Conservation (phyloP, 495 filamentous ascomycete genomes). For the Aspergillus taichungensis region DNA sequence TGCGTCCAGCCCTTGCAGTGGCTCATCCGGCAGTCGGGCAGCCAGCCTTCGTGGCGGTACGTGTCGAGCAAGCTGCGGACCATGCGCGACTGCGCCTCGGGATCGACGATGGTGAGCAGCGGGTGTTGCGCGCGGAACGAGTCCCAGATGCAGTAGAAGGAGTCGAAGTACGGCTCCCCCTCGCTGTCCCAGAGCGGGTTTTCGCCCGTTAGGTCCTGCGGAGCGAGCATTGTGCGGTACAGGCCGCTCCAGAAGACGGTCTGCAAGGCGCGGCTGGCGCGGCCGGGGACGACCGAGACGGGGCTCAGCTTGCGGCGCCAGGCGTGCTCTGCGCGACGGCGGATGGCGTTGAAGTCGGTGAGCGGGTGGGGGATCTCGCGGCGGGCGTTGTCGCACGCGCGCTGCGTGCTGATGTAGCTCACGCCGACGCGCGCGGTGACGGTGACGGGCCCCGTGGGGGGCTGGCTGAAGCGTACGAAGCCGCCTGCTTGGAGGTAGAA, state of each 20-base stretch:
- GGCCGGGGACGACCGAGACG: constrained; percentile 46
- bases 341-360: constrained; percentile 52
- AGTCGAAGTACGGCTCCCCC: constrained; percentile 76
- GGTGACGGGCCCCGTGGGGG: constrained; percentile 36
- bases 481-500: constrained; percentile 30
- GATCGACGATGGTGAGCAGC: constrained; percentile 61
- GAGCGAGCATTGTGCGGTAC: constrained; percentile 63
- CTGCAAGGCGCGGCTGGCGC: constrained; percentile 44
- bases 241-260: constrained; percentile 63
- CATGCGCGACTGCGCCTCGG: constrained; percentile 53
- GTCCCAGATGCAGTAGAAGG: constrained; percentile 71
- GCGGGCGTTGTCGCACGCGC: constrained; percentile 54
- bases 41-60: constrained; percentile 58
- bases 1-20: constrained; percentile 67
- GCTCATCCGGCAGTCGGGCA: constrained; percentile 61
- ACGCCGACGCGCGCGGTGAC: constrained; percentile 57
- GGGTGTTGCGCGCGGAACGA: constrained; percentile 63
- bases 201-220: constrained; percentile 73
- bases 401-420: constrained; percentile 58
- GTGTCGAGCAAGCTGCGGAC: constrained; percentile 64
- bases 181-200: constrained; percentile 63
- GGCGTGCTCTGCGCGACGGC: constrained; percentile 40
- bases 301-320: constrained; percentile 58
- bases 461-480: constrained; percentile 47
- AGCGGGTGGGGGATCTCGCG: constrained; percentile 54